Evolutionary conservation across 1,284 basidiomycete genomes (phyloP), one percentile per base, ranked within the genome.

Genomic region (Irpex lacteus): DNA sequence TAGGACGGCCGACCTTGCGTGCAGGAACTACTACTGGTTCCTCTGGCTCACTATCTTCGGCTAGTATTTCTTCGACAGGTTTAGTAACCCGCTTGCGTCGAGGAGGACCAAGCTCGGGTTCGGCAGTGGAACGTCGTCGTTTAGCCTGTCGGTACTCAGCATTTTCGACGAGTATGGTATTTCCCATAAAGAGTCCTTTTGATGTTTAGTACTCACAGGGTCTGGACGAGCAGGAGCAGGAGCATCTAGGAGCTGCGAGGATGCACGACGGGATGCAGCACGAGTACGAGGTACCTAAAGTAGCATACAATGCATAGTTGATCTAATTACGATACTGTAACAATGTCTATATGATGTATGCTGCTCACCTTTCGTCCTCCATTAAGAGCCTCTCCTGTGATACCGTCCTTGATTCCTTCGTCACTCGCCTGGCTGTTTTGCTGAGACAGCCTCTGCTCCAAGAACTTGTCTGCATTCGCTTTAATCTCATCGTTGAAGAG

Each of bases 401-500:
- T 68, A 32, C 91, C 92, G 74, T 94, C 89, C 50, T 80, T 85
- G 64, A 94, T 94, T 3, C 92, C 92, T 66, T 91, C 87, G 63
- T 91, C 88, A 70, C 91, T 93, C 3, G 92, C 86, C 63, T 84
- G 74, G 67, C 90, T 89, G 67, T 87, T 86, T 73, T 88, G 83
- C 70, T 82, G 83, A 77, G 87, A 85, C 60, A 88, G 66, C 54
- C 87, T 80, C 67, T 93, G 88, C 68, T 85, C 88, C 73, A 85
- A 86, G 61, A 91, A 77, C 69, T 87, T 88, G 18, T 76, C 73
- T 4, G 84, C 80, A 62, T 85, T 85, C 6, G 87, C 79, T 70
- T 85, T 87, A 69, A 98, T 85, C 75, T 94, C 82, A 40, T 88
- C 82, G 65, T 94, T 87, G 77, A 96, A 98, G 3, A 90, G 78